Percentiles rank a stretch among this genome's conserved stretches.
Conservation (phyloP, 2,329 filamentous ascomycete genomes). For the Exophiala viscosa region DNA sequence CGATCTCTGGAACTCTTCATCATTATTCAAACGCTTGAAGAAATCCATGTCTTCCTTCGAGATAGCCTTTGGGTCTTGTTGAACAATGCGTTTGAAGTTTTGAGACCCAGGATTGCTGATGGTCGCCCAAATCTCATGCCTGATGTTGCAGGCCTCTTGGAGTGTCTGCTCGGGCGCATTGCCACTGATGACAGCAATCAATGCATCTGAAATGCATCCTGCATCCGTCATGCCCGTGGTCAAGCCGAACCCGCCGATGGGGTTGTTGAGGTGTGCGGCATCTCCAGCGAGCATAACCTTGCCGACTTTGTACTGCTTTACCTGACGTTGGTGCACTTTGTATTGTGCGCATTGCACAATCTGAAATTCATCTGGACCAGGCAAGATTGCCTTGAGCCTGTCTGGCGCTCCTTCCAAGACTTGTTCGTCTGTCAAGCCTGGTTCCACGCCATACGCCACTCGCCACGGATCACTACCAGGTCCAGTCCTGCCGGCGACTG, state of each 20-base stretch:
- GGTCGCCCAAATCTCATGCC: slow-evolving; percentile 35
- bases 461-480: slow-evolving; percentile 36
- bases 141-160: slow-evolving; percentile 39
- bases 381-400: slow-evolving; percentile 17
- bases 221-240: slow-evolving; percentile 62
- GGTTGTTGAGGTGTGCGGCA: slow-evolving; percentile 39
- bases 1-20: not conserved
- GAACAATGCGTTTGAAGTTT: slow-evolving; percentile 10
- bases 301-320: slow-evolving; percentile 2
- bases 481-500: slow-evolving; percentile 31
- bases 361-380: slow-evolving; percentile 18
- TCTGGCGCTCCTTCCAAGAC: slow-evolving; percentile 18
- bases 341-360: slow-evolving; percentile 8
- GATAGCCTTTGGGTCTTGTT: not conserved
- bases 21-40: not conserved
- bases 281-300: slow-evolving; percentile 13
- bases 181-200: slow-evolving; percentile 42
- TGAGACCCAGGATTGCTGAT: slow-evolving; percentile 2
- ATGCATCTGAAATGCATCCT: slow-evolving; percentile 58
- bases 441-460: slow-evolving; percentile 39
- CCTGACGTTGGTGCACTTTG: slow-evolving; percentile 12
- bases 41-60: not conserved
- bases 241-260: slow-evolving; percentile 57
- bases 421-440: slow-evolving; percentile 27
- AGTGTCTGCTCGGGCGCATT: slow-evolving; percentile 39